Base-by-base conservation (phyloP, 2,329 filamentous ascomycete species). In the Clonostachys sp. region DNA sequence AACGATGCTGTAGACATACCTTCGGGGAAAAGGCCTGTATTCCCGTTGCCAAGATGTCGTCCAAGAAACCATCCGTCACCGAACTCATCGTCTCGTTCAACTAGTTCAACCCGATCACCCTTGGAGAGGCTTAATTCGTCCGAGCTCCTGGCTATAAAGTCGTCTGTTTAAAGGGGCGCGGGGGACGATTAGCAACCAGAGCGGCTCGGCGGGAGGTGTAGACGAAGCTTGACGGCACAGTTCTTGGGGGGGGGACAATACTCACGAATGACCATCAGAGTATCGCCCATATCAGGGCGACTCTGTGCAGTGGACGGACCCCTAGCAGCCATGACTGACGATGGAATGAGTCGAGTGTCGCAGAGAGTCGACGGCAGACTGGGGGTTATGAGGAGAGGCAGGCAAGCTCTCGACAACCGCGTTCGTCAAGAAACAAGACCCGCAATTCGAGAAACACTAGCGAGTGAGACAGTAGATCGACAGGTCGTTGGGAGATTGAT, bases 61-160 rank as follows among this genome's bases (percentile, higher is more conserved):
- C 84, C 89, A 59, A 92, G 65, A 62, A 88, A 95, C 89, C 87
- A 91, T 46, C 89, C 89, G 66, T 95, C 89, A 51, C 87, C 87
- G 64, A 94, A 95, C 63, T 94, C 89, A 64, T 94, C 89, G 63
- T 94, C 89, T 59, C 88, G 80, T 69, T 94, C 89, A 53, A 92
- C 81, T 52, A 95, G 72, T 70, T 92, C 86, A 51, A 95, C 86
- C 53, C 87, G 83, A 60, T 94, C 88, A 57, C 88, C 91, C 61
- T 95, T 95, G 47, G 82, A 75, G 55, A 99, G 77, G 57, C 83
- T 95, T 61, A 99, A 77, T 75, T 99, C 94, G 70, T 99, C 94
- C 49, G 89, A 87, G 66, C 91, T 95, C 56, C 94, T 84, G 49
- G 92, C 91, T 57, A 84, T 75, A 66, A 99, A 97, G 69, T 96